Evolutionary conservation across 2,329 filamentous ascomycete genomes (phyloP), one percentile per base, ranked within the genome.

Genomic region (Fusarium tanahbumbuense): DNA sequence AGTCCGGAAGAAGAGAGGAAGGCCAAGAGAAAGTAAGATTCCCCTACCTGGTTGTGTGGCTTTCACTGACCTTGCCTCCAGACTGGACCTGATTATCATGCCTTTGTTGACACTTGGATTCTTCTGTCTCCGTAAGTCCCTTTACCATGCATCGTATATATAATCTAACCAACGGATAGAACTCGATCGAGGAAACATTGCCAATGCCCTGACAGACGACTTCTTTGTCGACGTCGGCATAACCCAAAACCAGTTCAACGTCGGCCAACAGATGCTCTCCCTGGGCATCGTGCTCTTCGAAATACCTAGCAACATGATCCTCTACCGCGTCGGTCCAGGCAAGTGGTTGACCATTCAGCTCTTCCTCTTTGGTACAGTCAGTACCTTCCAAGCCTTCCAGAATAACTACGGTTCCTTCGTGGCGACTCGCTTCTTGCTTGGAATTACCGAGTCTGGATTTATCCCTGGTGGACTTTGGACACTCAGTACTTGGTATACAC

Each of bases 401-500:
- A 78, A 77, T 30, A 82, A 78, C 40, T 84, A 85, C 45, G 80
- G 78, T 3, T 80, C 81, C 5, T 88, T 83, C 69, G 76, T 88
- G 28, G 81, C 79, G 1, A 85, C 85, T 0, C 80, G 86, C 1
- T 81, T 88, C 55, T 76, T 88, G 1, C 81, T 88, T 1, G 86
- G 86, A 3, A 77, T 88, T 15, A 83, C 82, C 5, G 86, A 88
- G 73, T 83, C 83, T 1, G 86, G 86, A 1, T 88, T 86, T 67
- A 87, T 88, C 56, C 86, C 86, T 1, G 86, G 85, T 5, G 79
- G 80, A 9, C 76, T 84, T 0, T 86, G 80, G 77, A 85, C 85
- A 4, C 76, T 88, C 3, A 86, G 85, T 0, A 85, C 83, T 1
- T 88, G 86, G 85, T 88, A 88, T 73, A 87, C 84, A 1, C 81